phyloP scores from a whole-genome alignment of 1,139 yeast species.

The Magnusiomyces paraingens region DNA sequence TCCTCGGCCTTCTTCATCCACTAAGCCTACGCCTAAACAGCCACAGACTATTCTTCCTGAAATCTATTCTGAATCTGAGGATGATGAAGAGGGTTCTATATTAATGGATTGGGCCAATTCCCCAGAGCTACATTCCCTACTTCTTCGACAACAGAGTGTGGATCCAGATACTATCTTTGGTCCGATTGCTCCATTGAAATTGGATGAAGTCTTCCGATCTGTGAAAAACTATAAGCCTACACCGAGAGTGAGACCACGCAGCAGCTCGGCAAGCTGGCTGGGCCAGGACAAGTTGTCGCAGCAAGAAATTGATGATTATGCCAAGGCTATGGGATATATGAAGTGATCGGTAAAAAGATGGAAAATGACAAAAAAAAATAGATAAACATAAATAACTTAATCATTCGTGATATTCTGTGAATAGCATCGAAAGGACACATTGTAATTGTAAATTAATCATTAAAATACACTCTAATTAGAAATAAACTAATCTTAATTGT shows the following conservation, averaged over 20 bases:
- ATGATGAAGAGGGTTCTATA: conserved; percentile 45
- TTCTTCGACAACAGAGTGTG: conserved; percentile 51
- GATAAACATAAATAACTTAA: too few relatives aligned
- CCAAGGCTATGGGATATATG: conserved; percentile 48
- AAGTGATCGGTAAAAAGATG: conserved; percentile 5
- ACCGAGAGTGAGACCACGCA: conserved; percentile 43
- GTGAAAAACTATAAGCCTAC: conserved; percentile 35
- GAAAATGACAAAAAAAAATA: too few relatives aligned
- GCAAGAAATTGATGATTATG: conserved; percentile 47
- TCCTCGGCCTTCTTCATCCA: neutral
- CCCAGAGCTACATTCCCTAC: conserved; percentile 48
- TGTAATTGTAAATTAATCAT: too few relatives aligned
- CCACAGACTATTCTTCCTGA: conserved; percentile 38
- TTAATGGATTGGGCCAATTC: conserved; percentile 70
- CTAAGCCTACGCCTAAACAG: conserved; percentile 9
- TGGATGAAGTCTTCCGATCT: conserved; percentile 61
- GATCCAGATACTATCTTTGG: conserved; percentile 78
- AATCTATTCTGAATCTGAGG: conserved; percentile 51
- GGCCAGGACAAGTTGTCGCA: conserved; percentile 40
- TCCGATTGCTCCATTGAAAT: conserved; percentile 59
- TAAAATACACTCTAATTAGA: too few relatives aligned
- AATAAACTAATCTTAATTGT: too few relatives aligned
- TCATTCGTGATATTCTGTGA: too few relatives aligned
- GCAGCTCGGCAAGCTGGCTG: conserved; percentile 54
- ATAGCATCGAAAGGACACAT: too few relatives aligned